A percentile compares a stretch with the other conserved stretches of the same genome.
Evolutionary conservation across 192 early-diverging fungal species (phyloP).

Genomic region (Coemansia asiatica): DNA sequence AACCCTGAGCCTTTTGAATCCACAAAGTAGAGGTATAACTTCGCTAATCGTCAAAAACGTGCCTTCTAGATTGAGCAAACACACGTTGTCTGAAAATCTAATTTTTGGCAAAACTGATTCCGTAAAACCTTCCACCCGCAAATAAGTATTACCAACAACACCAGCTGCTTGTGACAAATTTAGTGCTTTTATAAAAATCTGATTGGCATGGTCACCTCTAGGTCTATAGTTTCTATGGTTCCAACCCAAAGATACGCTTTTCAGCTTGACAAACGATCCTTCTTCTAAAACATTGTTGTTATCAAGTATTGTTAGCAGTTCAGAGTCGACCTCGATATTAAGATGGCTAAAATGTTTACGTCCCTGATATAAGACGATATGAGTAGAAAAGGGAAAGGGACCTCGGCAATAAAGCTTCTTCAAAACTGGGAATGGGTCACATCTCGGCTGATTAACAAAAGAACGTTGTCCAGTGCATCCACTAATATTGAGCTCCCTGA

Average conservation of each 20-base stretch:
- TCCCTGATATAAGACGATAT: not conserved
- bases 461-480: not conserved
- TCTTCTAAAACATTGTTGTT: not conserved
- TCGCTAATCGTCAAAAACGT: not conserved
- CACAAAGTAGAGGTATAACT: not conserved
- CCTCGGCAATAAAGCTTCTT: not conserved
- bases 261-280: not conserved
- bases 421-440: not conserved
- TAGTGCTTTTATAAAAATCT: not conserved
- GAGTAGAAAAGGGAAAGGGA: not conserved
- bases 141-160: not conserved
- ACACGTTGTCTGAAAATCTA: not conserved
- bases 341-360: not conserved
- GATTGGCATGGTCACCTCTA: slow-evolving; percentile 2
- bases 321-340: not conserved
- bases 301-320: not conserved
- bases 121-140: not conserved
- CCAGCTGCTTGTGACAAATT: not conserved
- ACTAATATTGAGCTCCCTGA: not conserved
- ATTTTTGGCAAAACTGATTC: not conserved
- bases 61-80: not conserved
- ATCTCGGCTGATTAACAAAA: not conserved
- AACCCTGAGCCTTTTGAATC: not conserved
- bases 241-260: slow-evolving; percentile 1
- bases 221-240: not conserved